A percentile compares a stretch with the other conserved stretches of the same genome.
These are phyloP conservation scores for Aspergillus ibericus DNA, from an alignment of 2,329 filamentous ascomycete genomes.

Conservation along the genomic window DNA sequence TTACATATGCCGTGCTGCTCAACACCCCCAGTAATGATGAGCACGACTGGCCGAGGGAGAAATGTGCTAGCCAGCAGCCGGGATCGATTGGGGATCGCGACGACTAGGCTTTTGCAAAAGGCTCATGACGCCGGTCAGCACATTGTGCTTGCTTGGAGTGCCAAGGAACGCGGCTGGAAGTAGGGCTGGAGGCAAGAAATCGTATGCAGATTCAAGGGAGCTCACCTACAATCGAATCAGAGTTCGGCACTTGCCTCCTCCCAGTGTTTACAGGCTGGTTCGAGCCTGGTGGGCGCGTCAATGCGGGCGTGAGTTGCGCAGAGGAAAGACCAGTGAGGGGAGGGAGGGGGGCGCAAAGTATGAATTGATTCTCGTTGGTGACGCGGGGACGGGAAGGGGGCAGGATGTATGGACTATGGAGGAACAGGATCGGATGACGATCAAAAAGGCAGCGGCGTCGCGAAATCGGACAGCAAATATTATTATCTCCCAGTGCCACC, in stretches of 20 bases:
- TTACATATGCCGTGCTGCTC: conserved; percentile 5
- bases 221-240: conserved; percentile 10
- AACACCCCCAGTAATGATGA: not conserved
- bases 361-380: conserved; percentile 5
- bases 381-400: conserved; percentile 2
- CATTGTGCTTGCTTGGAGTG: not conserved
- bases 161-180: conserved; percentile 6
- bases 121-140: not conserved
- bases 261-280: not conserved
- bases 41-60: not conserved
- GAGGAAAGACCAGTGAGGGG: conserved; percentile 1
- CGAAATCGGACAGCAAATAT: not conserved
- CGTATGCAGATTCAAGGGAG: not conserved
- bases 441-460: not conserved
- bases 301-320: not conserved
- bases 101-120: conserved; percentile 8
- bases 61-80: conserved; percentile 7
- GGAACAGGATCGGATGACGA: not conserved
- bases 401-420: conserved; percentile 3
- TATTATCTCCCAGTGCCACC: not conserved
- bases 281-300: not conserved
- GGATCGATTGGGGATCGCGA: conserved; percentile 2
- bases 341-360: not conserved
- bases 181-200: not conserved
- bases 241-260: not conserved